These are phyloP conservation scores for Arthrinium puccinioides DNA, from an alignment of 2,329 filamentous ascomycete species.

Conservation along the genomic window DNA sequence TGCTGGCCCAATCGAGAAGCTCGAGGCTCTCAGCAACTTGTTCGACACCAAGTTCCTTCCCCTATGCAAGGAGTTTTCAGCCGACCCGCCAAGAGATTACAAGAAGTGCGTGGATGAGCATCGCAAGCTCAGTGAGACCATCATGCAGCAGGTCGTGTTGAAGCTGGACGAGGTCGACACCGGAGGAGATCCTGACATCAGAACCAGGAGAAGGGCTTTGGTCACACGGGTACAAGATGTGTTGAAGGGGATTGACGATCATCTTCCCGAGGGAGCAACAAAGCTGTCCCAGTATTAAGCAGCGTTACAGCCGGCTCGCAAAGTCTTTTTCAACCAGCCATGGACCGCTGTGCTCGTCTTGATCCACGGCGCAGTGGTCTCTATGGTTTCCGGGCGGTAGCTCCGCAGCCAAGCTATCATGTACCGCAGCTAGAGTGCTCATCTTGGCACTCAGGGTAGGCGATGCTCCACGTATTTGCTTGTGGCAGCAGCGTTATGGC, in stretches of 20 bases:
- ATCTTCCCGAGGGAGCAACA: conserved; percentile 11
- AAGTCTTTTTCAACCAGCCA: no score
- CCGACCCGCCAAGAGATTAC: conserved; percentile 54
- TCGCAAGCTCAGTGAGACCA: conserved; percentile 66
- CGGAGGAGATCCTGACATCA: conserved; percentile 58
- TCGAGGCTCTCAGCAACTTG: conserved; percentile 58
- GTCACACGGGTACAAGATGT: conserved; percentile 65
- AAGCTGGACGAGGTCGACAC: conserved; percentile 73
- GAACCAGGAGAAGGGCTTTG: conserved; percentile 61
- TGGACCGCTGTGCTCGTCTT: no score
- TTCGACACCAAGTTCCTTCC: conserved; percentile 61
- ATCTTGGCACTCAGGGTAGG: no score
- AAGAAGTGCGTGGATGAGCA: conserved; percentile 69
- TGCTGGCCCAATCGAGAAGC: conserved; percentile 47
- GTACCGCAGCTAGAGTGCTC: no score
- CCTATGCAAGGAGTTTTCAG: conserved; percentile 53
- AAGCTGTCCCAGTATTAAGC: conserved; percentile 3
- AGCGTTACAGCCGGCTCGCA: no score
- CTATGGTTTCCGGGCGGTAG: no score
- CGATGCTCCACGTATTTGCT: no score
- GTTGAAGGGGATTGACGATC: conserved; percentile 56
- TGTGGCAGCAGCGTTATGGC: no score
- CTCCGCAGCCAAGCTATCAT: no score
- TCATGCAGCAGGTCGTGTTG: conserved; percentile 67
- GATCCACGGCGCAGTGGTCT: no score